These are phyloP conservation scores for Petunia secreta DNA, from an alignment of 257 asterid genomes.

Conservation along the genomic window DNA sequence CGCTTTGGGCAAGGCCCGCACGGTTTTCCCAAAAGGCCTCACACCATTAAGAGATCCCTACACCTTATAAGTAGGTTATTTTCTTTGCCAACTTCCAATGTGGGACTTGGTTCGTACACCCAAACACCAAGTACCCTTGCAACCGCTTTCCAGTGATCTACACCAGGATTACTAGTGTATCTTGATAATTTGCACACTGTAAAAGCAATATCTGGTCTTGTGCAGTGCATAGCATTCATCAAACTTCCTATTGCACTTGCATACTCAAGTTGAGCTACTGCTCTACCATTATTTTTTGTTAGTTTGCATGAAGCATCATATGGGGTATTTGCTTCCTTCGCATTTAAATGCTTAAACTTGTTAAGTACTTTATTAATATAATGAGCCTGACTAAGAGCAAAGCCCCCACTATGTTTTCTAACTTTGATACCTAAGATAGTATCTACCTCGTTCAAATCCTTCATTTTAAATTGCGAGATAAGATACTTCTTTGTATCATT, in stretches of 20 bases:
- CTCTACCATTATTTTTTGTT: not conserved
- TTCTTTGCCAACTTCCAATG: too few relatives aligned
- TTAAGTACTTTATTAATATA: not conserved
- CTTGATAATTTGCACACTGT: not conserved
- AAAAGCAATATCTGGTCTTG: slow-evolving; percentile 3
- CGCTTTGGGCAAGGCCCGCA: too few relatives aligned
- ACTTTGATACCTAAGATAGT: not conserved
- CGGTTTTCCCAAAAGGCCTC: too few relatives aligned
- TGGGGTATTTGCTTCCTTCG: not conserved
- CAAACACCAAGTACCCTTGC: not conserved
- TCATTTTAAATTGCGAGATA: not conserved
- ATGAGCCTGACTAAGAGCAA: not conserved
- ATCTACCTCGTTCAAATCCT: slow-evolving; percentile 12
- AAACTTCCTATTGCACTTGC: not conserved
- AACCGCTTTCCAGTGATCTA: not conserved
- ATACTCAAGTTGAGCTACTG: not conserved
- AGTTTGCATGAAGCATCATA: not conserved
- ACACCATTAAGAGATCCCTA: too few relatives aligned
- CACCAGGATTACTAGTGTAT: not conserved
- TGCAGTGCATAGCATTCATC: not conserved
- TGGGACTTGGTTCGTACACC: too few relatives aligned
- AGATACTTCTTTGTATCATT: not conserved
- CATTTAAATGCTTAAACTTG: not conserved
- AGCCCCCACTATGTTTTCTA: not conserved
- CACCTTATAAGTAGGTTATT: too few relatives aligned